Evolutionary conservation across 192 early-diverging fungal genomes (phyloP), one percentile per base, ranked within the genome.

Genomic region (Umbelopsis isabellina): DNA sequence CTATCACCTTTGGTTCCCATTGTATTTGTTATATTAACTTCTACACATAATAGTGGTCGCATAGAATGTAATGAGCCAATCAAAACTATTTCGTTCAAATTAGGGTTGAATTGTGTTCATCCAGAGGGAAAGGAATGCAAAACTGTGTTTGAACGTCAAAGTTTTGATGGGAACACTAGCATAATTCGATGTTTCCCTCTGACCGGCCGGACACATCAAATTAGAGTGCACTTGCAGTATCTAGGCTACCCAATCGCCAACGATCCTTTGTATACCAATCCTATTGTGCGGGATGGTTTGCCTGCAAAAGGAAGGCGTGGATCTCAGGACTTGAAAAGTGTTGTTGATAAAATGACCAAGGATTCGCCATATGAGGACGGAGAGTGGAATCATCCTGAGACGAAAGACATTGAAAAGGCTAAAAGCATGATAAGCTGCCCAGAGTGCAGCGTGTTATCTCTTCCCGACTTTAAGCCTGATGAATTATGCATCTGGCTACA

Each of bases 131-230:
- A 96, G 65, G 87, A 90, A 4, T 95, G 90, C 48, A 77, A 79
- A 15, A 98, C 97, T 0, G 77, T 87, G 49, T 99, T 99, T 77
- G 79, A 86, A 37, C 74, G 84, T 10, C 72, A 93, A 7, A 74
- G 71, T 25, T 86, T 82, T 66, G 93, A 94, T 72, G 87, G 89
- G 0, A 49, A 65, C 1, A 86, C 91, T 3, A 93, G 92, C 41
- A 84, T 97, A 4, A 91, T 98, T 11, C 77, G 85, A 68, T 93
- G 92, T 69, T 79, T 86, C 49, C 97, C 97, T 1, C 73, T 93
- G 18, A 97, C 96, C 0, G 97, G 97, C 2, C 82, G 97, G 33
- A 98, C 96, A 13, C 97, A 99, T 68, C 97, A 99, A 81, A 98
- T 99, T 69, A 89, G 97, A 37, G 96, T 99, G 49, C 97, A 99